phyloP scores from a whole-genome alignment of 257 asterid genomes.

The Solanum boliviense region DNA sequence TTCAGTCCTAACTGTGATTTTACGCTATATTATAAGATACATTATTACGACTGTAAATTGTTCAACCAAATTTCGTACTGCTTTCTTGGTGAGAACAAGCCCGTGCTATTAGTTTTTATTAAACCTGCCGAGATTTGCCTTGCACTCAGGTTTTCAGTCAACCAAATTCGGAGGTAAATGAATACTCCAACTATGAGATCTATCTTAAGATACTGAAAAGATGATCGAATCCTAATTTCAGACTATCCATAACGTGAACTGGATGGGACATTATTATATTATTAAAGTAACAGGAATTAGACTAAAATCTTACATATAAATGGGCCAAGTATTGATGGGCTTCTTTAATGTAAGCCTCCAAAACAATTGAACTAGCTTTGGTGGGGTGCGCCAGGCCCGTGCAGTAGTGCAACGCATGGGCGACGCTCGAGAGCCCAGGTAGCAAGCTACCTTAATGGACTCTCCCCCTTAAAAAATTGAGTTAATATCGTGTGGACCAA shows the following conservation, averaged over 20 bases:
- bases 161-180: not conserved
- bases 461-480: not conserved
- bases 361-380: not conserved
- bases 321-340: not conserved
- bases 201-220: too few relatives aligned
- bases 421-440: not conserved
- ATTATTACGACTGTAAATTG: not conserved
- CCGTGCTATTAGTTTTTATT: not conserved
- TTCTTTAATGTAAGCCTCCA: not conserved
- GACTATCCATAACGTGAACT: too few relatives aligned
- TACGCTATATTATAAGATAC: not conserved
- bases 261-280: accelerated
- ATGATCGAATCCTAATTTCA: too few relatives aligned
- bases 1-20: not conserved
- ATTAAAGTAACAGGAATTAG: accelerated
- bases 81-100: not conserved
- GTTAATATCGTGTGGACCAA: not conserved
- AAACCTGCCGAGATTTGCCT: not conserved
- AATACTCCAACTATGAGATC: too few relatives aligned
- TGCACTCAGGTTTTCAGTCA: not conserved
- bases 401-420: not conserved
- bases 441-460: not conserved
- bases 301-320: too few relatives aligned
- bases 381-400: not conserved
- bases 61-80: not conserved